Evolutionary conservation across 164 flowering plant species (phyloP).

Genomic region (Liquidambar formosana): DNA sequence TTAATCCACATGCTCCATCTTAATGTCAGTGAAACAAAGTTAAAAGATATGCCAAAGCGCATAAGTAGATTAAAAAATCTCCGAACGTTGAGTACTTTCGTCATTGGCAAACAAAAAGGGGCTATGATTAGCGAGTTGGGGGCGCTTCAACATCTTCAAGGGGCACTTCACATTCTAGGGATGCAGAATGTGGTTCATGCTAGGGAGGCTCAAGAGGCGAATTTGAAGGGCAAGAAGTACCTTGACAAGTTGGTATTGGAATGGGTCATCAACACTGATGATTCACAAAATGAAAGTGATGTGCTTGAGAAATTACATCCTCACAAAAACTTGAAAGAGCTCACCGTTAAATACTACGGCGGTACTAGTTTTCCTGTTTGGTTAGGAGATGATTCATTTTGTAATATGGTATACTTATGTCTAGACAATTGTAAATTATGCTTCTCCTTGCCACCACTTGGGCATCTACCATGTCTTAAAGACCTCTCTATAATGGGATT

Average conservation of each 20-base stretch:
- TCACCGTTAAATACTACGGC: constrained; percentile 12
- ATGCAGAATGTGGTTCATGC: constrained; percentile 16
- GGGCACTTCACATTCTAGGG: constrained; percentile 14
- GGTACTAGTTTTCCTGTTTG: constrained; percentile 25
- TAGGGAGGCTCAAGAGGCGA: constrained; percentile 12
- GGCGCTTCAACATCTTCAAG: constrained; percentile 10
- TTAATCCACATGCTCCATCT: constrained; percentile 22
- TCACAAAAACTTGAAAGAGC: too few species aligned
- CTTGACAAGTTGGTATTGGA: constrained; percentile 10
- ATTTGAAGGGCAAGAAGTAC: constrained; percentile 11
- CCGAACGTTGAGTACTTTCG: constrained; percentile 14
- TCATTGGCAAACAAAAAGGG: constrained; percentile 6
- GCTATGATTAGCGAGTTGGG: constrained; percentile 19
- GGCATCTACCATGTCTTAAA: too few species aligned
- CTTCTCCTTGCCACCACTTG: too few species aligned
- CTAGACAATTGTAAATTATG: too few species aligned
- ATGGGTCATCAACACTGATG: constrained; percentile 1
- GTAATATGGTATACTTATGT: too few species aligned
- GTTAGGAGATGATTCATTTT: constrained; percentile 22
- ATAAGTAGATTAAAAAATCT: constrained; percentile 22
- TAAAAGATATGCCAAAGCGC: constrained; percentile 19
- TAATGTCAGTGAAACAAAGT: constrained; percentile 5
- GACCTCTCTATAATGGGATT: too few species aligned
- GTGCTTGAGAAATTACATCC: constrained; percentile 27
- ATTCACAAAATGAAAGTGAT: not conserved